phyloP scores from a whole-genome alignment of 1,284 basidiomycete genomes.

The Rhodotorula sp. region DNA sequence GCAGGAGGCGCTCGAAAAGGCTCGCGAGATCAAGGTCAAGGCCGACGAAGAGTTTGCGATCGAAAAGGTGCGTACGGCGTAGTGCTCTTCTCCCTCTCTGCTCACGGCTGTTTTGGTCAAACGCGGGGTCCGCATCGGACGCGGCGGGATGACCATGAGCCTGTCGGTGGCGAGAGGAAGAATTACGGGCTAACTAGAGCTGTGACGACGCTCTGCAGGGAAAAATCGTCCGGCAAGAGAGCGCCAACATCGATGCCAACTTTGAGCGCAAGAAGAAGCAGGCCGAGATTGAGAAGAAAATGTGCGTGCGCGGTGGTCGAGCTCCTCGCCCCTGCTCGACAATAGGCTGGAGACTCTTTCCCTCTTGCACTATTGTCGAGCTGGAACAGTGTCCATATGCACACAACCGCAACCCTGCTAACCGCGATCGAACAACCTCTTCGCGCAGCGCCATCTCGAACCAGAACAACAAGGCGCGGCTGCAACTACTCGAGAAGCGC shows the following conservation, averaged over 20 bases:
- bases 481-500: slow-evolving; percentile 83
- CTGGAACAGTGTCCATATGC: no score
- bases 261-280: slow-evolving; percentile 94
- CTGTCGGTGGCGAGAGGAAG: background rate
- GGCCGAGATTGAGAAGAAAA: slow-evolving; percentile 88
- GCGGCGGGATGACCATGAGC: background rate
- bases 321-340: background rate
- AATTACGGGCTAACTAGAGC: background rate
- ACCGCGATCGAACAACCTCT: background rate
- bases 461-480: slow-evolving; percentile 90
- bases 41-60: slow-evolving; percentile 97
- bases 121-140: background rate
- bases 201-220: slow-evolving; percentile 58
- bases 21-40: slow-evolving; percentile 92
- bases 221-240: slow-evolving; percentile 91
- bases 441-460: slow-evolving; percentile 84
- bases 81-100: background rate
- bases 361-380: background rate
- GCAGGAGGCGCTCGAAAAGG: slow-evolving; percentile 94
- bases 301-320: slow-evolving; percentile 59
- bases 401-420: no score
- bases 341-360: background rate
- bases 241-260: slow-evolving; percentile 83
- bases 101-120: no score
- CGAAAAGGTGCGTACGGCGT: slow-evolving; percentile 68